These are phyloP conservation scores for Penicillium hordei DNA, from an alignment of 2,329 filamentous ascomycete species.

Conservation along the genomic window DNA sequence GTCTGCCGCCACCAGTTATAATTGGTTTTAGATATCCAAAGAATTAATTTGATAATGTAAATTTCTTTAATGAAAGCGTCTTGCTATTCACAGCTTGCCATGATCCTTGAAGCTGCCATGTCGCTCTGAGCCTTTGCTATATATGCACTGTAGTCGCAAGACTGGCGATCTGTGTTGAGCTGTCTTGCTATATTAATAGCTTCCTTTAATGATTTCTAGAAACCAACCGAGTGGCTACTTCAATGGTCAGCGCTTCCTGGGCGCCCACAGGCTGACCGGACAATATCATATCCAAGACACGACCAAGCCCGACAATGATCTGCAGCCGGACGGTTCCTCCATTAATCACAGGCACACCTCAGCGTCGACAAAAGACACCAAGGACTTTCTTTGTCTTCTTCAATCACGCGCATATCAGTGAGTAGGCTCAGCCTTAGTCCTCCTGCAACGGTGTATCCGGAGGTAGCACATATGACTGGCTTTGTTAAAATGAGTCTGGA, in stretches of 20 bases:
- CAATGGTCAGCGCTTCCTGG: conserved; percentile 53
- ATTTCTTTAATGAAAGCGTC: neutral
- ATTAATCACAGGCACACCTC: conserved; percentile 54
- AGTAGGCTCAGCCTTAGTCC: conserved; percentile 55
- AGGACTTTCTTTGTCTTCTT: conserved; percentile 54
- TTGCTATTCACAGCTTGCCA: conserved; percentile 15
- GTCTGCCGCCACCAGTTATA: neutral
- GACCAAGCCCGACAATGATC: conserved; percentile 52
- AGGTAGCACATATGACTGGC: conserved; percentile 53
- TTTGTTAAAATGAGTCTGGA: conserved; percentile 53
- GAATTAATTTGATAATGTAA: conserved; percentile 16
- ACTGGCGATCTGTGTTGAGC: conserved; percentile 52
- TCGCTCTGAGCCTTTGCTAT: conserved; percentile 18
- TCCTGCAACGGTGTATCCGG: conserved; percentile 56
- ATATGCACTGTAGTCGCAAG: conserved; percentile 53
- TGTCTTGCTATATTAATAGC: conserved; percentile 50
- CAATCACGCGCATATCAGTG: conserved; percentile 55
- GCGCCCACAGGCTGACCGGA: conserved; percentile 53
- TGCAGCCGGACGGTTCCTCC: conserved; percentile 56
- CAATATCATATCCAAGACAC: conserved; percentile 58
- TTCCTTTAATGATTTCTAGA: conserved; percentile 50
- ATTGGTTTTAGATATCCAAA: neutral
- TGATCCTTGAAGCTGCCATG: conserved; percentile 22
- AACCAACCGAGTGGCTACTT: conserved; percentile 55
- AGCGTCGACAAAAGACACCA: conserved; percentile 58